These are phyloP conservation scores for Aspergillus mulundensis DNA, from an alignment of 495 filamentous ascomycete species.

Conservation along the genomic window DNA sequence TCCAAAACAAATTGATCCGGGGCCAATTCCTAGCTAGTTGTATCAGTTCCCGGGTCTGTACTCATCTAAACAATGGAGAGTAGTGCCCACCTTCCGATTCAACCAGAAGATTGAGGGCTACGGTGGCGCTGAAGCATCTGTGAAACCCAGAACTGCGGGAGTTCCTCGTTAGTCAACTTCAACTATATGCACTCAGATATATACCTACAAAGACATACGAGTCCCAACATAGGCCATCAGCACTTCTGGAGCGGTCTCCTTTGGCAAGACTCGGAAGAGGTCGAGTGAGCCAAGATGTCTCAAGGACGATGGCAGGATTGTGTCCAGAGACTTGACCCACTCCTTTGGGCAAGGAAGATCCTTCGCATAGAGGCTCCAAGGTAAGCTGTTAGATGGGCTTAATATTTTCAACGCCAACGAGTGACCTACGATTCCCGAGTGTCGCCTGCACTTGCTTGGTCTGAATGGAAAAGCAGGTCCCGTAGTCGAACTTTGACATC, in stretches of 20 bases:
- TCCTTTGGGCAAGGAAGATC: conserved; percentile 19
- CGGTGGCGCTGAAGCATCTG: conserved; percentile 23
- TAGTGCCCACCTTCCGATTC: conserved; percentile 16
- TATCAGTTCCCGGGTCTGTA: background rate
- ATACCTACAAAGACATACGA: conserved; percentile 19
- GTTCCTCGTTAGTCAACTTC: background rate
- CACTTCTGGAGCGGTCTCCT: conserved; percentile 18
- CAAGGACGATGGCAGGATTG: conserved; percentile 10
- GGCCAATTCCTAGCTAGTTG: background rate
- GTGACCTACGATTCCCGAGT: conserved; percentile 16
- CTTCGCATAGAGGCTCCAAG: conserved; percentile 20
- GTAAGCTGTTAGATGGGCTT: background rate
- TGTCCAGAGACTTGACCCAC: conserved; percentile 11
- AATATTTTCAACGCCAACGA: background rate
- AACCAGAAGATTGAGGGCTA: conserved; percentile 20
- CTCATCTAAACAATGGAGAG: background rate
- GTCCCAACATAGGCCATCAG: conserved; percentile 24
- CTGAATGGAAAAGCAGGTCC: conserved; percentile 12
- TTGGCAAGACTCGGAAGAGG: conserved; percentile 19
- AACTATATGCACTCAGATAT: background rate
- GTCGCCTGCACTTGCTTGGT: conserved; percentile 1
- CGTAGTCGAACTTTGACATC: conserved; percentile 17
- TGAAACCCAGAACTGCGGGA: conserved; percentile 20
- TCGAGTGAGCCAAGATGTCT: conserved; percentile 20
- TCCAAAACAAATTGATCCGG: conserved; percentile 22